A percentile compares a stretch with the other conserved stretches of the same genome.
These are phyloP conservation scores for Chalaropsis thielavioides DNA, from an alignment of 2,329 filamentous ascomycete species.

Conservation along the genomic window DNA sequence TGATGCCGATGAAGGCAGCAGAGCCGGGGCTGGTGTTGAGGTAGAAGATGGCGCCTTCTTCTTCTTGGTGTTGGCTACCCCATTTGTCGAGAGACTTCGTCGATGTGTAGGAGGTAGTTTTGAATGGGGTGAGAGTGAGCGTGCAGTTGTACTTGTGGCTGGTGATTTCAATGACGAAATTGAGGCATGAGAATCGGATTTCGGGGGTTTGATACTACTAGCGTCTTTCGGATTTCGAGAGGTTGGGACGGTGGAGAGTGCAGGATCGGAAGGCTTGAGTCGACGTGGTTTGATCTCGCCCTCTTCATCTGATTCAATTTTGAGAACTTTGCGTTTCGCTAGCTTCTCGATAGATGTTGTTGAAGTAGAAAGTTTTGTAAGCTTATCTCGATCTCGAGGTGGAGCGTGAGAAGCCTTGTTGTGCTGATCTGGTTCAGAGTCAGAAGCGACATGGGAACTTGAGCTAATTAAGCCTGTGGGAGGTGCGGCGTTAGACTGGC, in stretches of 20 bases:
- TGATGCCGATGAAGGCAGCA: not conserved
- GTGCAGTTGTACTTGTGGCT: constrained; percentile 10
- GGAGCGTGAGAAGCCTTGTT: constrained; percentile 32
- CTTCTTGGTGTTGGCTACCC: constrained; percentile 47
- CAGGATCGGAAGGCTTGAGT: constrained; percentile 27
- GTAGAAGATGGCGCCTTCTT: constrained; percentile 42
- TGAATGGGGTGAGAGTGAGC: constrained; percentile 46
- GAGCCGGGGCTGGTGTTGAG: not conserved
- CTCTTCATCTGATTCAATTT: constrained; percentile 44
- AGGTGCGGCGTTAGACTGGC: constrained; percentile 11
- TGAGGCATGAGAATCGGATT: constrained; percentile 1
- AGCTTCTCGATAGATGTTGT: constrained; percentile 6
- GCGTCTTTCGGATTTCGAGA: constrained; percentile 7
- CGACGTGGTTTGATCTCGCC: constrained; percentile 39
- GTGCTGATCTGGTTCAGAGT: constrained; percentile 38
- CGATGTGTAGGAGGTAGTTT: constrained; percentile 36
- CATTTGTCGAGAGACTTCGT: constrained; percentile 48
- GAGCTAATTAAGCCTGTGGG: not conserved
- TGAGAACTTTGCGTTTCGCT: constrained; percentile 40
- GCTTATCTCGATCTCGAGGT: constrained; percentile 36
- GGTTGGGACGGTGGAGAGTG: constrained; percentile 11
- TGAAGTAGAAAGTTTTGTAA: constrained; percentile 21
- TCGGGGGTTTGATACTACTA: constrained; percentile 7
- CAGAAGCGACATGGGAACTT: constrained; percentile 33
- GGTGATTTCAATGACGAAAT: constrained; percentile 7